phyloP scores from a whole-genome alignment of 768 basidiomycete species.

The Tylopilus sp. region DNA sequence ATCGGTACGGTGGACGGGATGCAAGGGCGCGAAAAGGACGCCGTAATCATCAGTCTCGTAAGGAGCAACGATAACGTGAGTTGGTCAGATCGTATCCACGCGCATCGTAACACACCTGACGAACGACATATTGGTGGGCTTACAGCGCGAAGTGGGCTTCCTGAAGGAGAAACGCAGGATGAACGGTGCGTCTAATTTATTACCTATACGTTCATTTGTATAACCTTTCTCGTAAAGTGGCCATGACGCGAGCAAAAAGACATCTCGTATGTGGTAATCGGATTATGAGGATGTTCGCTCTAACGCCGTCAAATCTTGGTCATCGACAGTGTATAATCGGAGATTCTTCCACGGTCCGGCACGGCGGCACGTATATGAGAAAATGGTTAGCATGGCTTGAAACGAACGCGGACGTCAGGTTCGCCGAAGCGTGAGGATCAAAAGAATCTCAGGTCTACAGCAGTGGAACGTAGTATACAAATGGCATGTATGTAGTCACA shows the following conservation, averaged over 20 bases:
- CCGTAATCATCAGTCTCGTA: constrained; percentile 88
- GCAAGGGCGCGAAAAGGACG: constrained; percentile 96
- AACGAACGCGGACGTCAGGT: constrained; percentile 84
- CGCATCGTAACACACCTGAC: background rate
- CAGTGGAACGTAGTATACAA: constrained; percentile 3
- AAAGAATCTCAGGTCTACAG: background rate
- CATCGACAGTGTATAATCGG: constrained; percentile 78
- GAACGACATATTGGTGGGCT: background rate
- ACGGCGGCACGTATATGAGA: constrained; percentile 82
- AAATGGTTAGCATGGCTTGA: constrained; percentile 93
- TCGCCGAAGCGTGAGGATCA: constrained; percentile 50
- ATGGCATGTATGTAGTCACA: constrained; percentile 1
- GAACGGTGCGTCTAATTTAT: constrained; percentile 56
- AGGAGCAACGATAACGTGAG: constrained; percentile 81
- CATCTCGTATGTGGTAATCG: constrained; percentile 63
- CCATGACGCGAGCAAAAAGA: constrained; percentile 88
- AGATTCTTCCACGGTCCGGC: constrained; percentile 85
- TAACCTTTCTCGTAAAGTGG: constrained; percentile 44
- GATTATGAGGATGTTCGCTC: background rate
- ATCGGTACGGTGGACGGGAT: constrained; percentile 96
- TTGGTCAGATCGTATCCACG: constrained; percentile 2
- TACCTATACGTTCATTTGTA: background rate
- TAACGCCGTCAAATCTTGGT: background rate
- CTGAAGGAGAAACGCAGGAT: constrained; percentile 87
- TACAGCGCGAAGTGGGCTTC: constrained; percentile 87